Evolutionary conservation across 306 rosid species (phyloP).

Genomic region (Sicyos edulis): DNA sequence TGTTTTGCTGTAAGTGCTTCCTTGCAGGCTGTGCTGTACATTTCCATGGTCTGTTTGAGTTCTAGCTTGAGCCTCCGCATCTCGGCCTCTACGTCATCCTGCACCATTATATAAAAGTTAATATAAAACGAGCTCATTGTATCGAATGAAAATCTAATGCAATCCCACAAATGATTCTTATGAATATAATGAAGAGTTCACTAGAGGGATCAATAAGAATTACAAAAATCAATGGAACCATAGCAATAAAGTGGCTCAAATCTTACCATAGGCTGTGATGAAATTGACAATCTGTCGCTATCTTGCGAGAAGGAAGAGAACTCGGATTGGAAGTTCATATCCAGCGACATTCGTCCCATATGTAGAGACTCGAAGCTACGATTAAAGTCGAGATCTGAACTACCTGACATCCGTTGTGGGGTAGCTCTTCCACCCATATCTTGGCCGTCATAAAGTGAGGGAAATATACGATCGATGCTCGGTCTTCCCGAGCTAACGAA

Average conservation of each 20-base stretch:
- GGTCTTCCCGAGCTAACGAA: constrained; percentile 53
- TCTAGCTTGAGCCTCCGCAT: constrained; percentile 88
- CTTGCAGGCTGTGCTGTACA: constrained; percentile 90
- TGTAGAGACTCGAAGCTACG: constrained; percentile 51
- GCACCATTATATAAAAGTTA: constrained; percentile 9
- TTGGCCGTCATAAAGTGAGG: constrained; percentile 27
- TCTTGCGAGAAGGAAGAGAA: constrained; percentile 60
- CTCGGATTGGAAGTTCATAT: constrained; percentile 39
- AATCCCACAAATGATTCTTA: no score
- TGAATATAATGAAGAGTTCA: no score
- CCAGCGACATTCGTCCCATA: constrained; percentile 36
- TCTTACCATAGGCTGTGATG: constrained; percentile 49
- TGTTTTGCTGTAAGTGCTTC: constrained; percentile 89
- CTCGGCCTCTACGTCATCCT: constrained; percentile 90
- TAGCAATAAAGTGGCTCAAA: background rate
- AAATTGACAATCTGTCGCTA: constrained; percentile 41
- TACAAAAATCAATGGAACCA: background rate
- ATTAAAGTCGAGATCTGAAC: constrained; percentile 46
- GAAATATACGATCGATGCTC: constrained; percentile 48
- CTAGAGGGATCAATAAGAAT: no score
- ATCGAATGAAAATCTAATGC: no score
- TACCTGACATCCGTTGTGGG: constrained; percentile 35
- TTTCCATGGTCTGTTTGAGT: constrained; percentile 94
- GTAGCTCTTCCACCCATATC: constrained; percentile 41
- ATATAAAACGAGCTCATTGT: background rate